Evolutionary conservation across 306 rosid species (phyloP).

Genomic region (Datisca glomerata): DNA sequence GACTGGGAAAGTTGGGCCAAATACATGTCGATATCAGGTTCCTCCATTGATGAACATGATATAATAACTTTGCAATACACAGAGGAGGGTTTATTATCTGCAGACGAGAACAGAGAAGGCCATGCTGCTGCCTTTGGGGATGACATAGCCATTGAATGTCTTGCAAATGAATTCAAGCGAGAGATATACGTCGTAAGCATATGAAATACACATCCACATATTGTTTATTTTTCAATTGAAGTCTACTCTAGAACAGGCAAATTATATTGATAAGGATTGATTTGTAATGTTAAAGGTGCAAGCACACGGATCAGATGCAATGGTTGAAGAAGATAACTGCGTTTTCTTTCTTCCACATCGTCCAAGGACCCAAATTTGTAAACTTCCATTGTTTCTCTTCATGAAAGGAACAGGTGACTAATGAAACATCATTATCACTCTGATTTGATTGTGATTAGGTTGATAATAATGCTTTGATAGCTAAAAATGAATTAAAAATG

Average conservation of each 20-base stretch:
- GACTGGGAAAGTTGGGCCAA: conserved; percentile 92
- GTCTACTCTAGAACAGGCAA: background rate
- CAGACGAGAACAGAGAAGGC: conserved; percentile 80
- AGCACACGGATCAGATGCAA: conserved; percentile 95
- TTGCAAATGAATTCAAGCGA: conserved; percentile 90
- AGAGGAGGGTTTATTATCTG: conserved; percentile 79
- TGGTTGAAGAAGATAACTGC: conserved; percentile 97
- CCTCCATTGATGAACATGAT: conserved; percentile 66
- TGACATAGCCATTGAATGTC: conserved; percentile 97
- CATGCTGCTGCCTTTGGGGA: conserved; percentile 98
- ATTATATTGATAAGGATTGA: too few relatives aligned
- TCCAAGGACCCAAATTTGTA: conserved; percentile 67
- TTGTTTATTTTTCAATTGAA: too few relatives aligned
- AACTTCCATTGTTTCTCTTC: conserved; percentile 86
- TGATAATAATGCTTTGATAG: background rate
- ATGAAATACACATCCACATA: too few relatives aligned
- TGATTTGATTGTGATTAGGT: too few relatives aligned
- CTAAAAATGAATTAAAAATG: too few relatives aligned
- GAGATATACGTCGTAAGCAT: conserved; percentile 84
- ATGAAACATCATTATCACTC: background rate
- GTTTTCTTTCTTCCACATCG: conserved; percentile 97
- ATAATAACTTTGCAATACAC: conserved; percentile 92
- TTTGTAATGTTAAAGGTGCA: conserved; percentile 44
- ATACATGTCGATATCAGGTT: conserved; percentile 92
- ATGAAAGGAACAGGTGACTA: conserved; percentile 99